Base-by-base conservation (phyloP, 129 eudicot species). In the Escallonia rubra region DNA sequence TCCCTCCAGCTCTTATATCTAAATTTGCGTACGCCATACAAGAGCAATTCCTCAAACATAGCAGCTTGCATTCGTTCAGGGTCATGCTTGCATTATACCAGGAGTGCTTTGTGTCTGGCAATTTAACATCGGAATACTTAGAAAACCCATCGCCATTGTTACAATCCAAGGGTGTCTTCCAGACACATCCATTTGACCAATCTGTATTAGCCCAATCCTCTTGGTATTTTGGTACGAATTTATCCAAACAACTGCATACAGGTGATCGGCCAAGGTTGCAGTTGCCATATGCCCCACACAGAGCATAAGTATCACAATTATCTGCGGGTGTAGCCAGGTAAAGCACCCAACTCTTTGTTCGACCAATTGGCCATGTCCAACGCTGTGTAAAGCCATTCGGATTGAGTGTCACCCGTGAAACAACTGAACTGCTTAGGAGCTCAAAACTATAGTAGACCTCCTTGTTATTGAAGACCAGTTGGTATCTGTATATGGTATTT, bases 181-280 rank as follows among this genome's bases (percentile, higher is more conserved):
- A 2, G 6, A 9, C 50, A 46, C 50, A 46, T 9, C 50, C 50
- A 5, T 46, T 46, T 46, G 50, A 46, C 1, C 13, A 10, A 23
- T 23, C 34, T 23, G 34, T 23, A 11, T 43, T 63, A 8, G 7
- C 49, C 67, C 67, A n/a, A 10, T 44, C 38, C 14, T 63, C 23
- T 43, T 43, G 50, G 45, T 63, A 14, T 44, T 15, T 14, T 6
- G 55, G 67, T 52, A 43, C 55, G 15, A 63, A 63, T 63, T 63
- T 63, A 63, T 63, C 67, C 42, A 63, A 63, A 10, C 67, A 63
- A 2, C 67, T 51, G 43, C 66, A 63, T n/a, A 63, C 15, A 23
- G 66, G 66, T 14, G 23, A 44, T 5, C 6, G 15, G 44, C 9
- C 52, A 1, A 63, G n/a, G 38, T 63, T 63, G 12, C 66, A 63